Percentiles rank a stretch among this genome's conserved stretches.
phyloP scores from a whole-genome alignment of 1,284 basidiomycete species.

The Irpex lacteus region DNA sequence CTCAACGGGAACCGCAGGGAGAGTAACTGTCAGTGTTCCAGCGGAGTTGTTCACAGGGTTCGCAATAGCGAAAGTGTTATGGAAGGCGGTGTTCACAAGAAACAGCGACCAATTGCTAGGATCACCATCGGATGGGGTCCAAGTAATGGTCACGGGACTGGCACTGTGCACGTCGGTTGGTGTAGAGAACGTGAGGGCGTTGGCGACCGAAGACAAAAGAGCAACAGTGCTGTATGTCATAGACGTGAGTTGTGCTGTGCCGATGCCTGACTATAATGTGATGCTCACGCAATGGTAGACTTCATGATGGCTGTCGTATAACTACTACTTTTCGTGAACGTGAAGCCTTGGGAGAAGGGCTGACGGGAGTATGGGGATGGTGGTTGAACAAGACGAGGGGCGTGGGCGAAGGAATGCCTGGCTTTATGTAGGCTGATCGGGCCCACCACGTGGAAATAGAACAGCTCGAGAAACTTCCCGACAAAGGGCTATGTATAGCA shows the following conservation, averaged over 20 bases:
- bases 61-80: constrained; percentile 53
- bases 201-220: constrained; percentile 45
- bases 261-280: not conserved
- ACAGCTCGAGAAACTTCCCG: not conserved
- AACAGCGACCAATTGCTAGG: constrained; percentile 37
- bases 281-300: constrained; percentile 34
- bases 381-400: constrained; percentile 9
- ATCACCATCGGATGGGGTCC: constrained; percentile 43
- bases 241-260: not conserved
- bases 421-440: constrained; percentile 4
- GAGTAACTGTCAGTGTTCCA: constrained; percentile 34
- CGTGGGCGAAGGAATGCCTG: not conserved
- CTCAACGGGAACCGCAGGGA: constrained; percentile 53
- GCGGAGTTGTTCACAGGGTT: constrained; percentile 49
- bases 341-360: not conserved
- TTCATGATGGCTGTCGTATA: constrained; percentile 26
- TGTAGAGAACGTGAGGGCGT: constrained; percentile 42
- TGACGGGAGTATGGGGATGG: constrained; percentile 7
- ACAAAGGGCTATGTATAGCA: constrained; percentile 1
- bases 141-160: constrained; percentile 40
- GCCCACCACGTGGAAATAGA: not conserved
- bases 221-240: constrained; percentile 37
- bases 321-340: constrained; percentile 14
- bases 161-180: constrained; percentile 35
- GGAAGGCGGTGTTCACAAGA: constrained; percentile 50